phyloP scores from a whole-genome alignment of 1,284 basidiomycete species.

The Ganoderma lucidum region DNA sequence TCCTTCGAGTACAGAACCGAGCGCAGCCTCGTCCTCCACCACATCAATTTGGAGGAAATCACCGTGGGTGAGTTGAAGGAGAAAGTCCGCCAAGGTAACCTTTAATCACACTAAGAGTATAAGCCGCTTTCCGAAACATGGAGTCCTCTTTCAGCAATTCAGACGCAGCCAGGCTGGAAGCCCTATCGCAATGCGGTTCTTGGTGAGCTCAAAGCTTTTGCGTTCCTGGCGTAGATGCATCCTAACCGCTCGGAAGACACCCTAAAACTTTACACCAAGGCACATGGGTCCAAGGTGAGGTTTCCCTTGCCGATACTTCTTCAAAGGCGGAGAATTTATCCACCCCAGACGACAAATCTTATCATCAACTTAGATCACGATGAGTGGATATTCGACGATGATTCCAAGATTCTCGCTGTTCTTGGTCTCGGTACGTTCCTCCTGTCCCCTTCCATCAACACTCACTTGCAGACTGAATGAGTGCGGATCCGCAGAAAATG shows the following conservation, averaged over 20 bases:
- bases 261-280: constrained; percentile 92
- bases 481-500: constrained; percentile 74
- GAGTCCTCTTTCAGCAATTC: constrained; percentile 59
- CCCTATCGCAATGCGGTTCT: constrained; percentile 78
- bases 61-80: constrained; percentile 85
- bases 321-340: constrained; percentile 1
- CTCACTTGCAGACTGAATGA: background rate
- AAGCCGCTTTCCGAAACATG: background rate
- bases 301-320: background rate
- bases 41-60: constrained; percentile 80
- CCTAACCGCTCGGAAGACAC: constrained; percentile 66
- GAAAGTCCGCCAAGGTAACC: constrained; percentile 66
- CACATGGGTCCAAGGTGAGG: constrained; percentile 90
- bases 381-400: constrained; percentile 87
- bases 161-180: constrained; percentile 83
- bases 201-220: constrained; percentile 52
- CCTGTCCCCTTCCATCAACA: background rate
- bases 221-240: background rate
- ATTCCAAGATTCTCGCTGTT: constrained; percentile 67
- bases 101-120: constrained; percentile 18
- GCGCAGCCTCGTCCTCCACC: constrained; percentile 85
- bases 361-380: constrained; percentile 97
- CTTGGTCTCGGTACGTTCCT: constrained; percentile 74
- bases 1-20: constrained; percentile 94
- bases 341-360: constrained; percentile 83